phyloP scores from a whole-genome alignment of 75 land plant species.

The Sequoiadendron giganteum region DNA sequence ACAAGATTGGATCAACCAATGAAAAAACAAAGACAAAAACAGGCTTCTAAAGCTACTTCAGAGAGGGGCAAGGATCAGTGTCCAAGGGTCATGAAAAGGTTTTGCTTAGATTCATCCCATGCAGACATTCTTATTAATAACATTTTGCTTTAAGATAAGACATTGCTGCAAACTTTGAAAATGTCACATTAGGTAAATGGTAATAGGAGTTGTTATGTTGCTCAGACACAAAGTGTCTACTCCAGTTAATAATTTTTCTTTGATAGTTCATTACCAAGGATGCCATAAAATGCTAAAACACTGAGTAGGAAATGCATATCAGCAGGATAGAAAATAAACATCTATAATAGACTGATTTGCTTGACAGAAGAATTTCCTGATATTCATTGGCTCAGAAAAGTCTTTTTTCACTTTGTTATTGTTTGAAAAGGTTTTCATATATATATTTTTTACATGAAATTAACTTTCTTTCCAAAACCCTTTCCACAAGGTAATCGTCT shows the following conservation, averaged over 20 bases:
- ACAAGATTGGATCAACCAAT: background rate
- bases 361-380: background rate
- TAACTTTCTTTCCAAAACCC: background rate
- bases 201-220: background rate
- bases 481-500: background rate
- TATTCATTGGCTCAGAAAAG: background rate
- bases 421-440: background rate
- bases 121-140: background rate
- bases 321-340: background rate
- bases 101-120: background rate
- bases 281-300: background rate
- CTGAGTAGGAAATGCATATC: background rate
- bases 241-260: background rate
- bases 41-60: background rate
- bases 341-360: background rate
- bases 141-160: background rate
- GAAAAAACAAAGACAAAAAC: slow-evolving; percentile 2
- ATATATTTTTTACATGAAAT: background rate
- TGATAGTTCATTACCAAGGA: background rate
- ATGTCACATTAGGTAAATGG: background rate
- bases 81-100: background rate
- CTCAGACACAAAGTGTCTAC: background rate
- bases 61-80: slow-evolving; percentile 1
- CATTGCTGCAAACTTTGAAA: background rate
- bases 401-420: background rate